Evolutionary conservation across 169 alveolate genomes (phyloP), one percentile per base, ranked within the genome.

Genomic region (Cryptosporidium parvum): DNA sequence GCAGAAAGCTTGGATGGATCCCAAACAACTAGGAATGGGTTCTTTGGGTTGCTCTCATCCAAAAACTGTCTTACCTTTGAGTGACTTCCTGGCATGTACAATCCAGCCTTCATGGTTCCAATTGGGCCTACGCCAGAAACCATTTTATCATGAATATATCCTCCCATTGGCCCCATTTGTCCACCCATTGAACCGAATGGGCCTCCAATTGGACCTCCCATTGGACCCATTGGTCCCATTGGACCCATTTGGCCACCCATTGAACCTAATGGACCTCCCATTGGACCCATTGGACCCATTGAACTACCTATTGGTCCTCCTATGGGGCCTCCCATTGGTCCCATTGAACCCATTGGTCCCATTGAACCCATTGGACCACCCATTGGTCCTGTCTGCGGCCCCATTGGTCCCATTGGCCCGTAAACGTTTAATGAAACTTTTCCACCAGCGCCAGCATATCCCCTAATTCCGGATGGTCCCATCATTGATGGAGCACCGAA

Each of bases 31-130:
- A 80, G 29, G 53, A 80, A 80, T 59, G 89, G 75, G 35, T 62
- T 62, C 73, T 80, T 80, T 18, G 89, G 89, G 26, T 80, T 37
- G 42, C 80, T 80, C 39, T 80, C 89, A 44, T 80, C 89, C 75
- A 80, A 48, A 53, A 10, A 80, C 23, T 80, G 89, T 16, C 89
- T 59, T 16, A 80, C 70, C 14, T 80, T 80, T 80, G 89, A 44
- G 62, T 44, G 65, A 80, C 89, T 80, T 44, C 89, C 89, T 44
- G 89, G 89, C 89, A 80, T 80, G 39, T 80, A 80, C 18, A 80
- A 44, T 6, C 89, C 89, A 16, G 89, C 2, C 3, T 80, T 80
- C n/a, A 59, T 65, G 4, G 65, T 80, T 31, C 73, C 73, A 29
- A 42, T 70, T 18, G 89, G 89, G 12, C 89, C 89, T 14, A 80